Base-by-base conservation (phyloP, 495 filamentous ascomycete species). In the Symbiotaphrina buchneri region DNA sequence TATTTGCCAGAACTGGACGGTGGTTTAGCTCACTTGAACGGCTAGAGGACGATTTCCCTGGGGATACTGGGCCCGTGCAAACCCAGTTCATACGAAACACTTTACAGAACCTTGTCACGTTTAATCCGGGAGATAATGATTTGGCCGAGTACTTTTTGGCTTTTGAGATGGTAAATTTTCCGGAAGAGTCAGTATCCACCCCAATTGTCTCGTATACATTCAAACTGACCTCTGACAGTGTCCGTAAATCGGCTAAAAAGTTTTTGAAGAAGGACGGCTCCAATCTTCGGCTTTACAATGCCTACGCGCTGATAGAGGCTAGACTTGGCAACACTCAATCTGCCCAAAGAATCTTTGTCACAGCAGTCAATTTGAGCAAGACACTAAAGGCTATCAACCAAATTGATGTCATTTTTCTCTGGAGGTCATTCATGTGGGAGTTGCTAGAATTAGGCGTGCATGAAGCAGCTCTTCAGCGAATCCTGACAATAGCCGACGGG, bases 361-460 rank as follows among this genome's bases (percentile, higher is more conserved):
- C 70, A 0, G 64, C 78, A 11, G 47, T 81, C 10, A 51, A 55
- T 3, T 68, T 73, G 64, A 55, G 54, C 29, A 44, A 45, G 21
- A 49, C 42, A 3, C 54, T 65, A 8, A 38, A 49, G 5, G 45
- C 51, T 10, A 24, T 28, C 10, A 48, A 58, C 24, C 44, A 42
- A 28, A 39, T 47, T n/a, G 51, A 65, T 22, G 41, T 39, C 14
- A 54, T 70, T 13, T 36, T 72, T 10, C 52, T 87, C 0, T 83
- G 70, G 65, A 65, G 57, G 28, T 69, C 61, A 4, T 83, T 76
- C 66, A 52, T 71, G 4, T 85, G 75, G 79, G 62, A 73, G 38
- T 52, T 64, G 7, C 46, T 91, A 11, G 49, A 61, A 21, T 44
- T 39, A 7, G 47, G 47, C 1, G 52, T 74, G 18, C 36, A 52